A percentile compares a stretch with the other conserved stretches of the same genome.
Conservation (phyloP, 306 rosid species). For the Neltuma alba region DNA sequence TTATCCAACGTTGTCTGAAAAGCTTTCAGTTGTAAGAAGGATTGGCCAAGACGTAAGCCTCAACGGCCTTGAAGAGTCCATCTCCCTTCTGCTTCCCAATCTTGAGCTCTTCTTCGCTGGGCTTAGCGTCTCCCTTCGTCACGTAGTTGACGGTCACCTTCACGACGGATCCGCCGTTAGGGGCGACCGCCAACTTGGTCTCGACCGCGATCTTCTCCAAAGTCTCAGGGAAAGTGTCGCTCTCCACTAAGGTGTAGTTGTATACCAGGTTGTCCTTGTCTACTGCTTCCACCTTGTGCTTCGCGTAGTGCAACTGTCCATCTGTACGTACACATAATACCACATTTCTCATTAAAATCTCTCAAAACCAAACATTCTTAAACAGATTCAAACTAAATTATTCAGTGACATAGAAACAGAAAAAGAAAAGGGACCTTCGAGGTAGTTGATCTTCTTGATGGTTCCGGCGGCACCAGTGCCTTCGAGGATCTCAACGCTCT, state of each 20-base stretch:
- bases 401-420: no score
- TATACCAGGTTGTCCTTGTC: slow-evolving; percentile 11
- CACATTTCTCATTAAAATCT: neutral
- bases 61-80: no score
- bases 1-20: no score
- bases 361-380: no score
- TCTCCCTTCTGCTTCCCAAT: slow-evolving; percentile 14
- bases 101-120: slow-evolving; percentile 29
- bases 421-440: no score
- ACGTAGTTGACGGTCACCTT: slow-evolving; percentile 2
- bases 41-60: slow-evolving; percentile 25
- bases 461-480: slow-evolving; percentile 54
- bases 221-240: neutral
- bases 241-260: slow-evolving; percentile 9
- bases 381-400: no score
- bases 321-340: neutral
- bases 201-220: slow-evolving; percentile 15
- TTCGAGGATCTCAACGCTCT: slow-evolving; percentile 33
- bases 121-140: neutral
- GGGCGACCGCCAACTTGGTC: slow-evolving; percentile 22
- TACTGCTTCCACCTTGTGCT: no score
- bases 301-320: neutral
- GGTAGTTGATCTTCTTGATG: no score
- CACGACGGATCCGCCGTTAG: neutral
- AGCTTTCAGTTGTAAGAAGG: neutral